Percentiles rank a stretch among this genome's conserved stretches.
Conservation (phyloP, 192 early-diverging fungal genomes). For the Helicostylum pulchrum region DNA sequence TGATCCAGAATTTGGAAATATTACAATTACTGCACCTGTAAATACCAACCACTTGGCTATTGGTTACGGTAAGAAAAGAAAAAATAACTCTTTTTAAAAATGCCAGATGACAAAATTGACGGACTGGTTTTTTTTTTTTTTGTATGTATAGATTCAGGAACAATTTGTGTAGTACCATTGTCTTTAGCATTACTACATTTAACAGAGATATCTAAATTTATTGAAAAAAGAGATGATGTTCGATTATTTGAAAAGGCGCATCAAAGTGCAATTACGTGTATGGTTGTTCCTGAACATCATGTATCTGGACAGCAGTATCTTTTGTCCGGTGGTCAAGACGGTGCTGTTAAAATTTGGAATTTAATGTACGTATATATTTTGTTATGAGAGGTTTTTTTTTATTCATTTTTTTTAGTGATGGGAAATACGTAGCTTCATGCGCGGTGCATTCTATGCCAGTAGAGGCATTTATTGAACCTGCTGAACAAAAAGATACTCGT, state of each 20-base stretch:
- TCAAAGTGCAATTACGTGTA: slow-evolving; percentile 53
- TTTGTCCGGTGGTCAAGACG: slow-evolving; percentile 65
- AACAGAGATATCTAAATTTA: slow-evolving; percentile 17
- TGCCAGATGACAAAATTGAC: too few relatives aligned
- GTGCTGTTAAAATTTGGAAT: slow-evolving; percentile 71
- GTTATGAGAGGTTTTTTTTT: neutral
- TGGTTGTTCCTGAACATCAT: slow-evolving; percentile 51
- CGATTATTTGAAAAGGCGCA: slow-evolving; percentile 48
- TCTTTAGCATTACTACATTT: slow-evolving; percentile 38
- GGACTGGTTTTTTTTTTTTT: neutral
- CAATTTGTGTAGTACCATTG: slow-evolving; percentile 55
- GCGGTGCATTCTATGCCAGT: slow-evolving; percentile 50
- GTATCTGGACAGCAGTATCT: slow-evolving; percentile 47
- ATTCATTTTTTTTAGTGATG: slow-evolving; percentile 32
- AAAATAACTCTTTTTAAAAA: neutral
- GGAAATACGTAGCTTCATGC: slow-evolving; percentile 58
- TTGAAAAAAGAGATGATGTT: slow-evolving; percentile 15
- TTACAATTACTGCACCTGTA: slow-evolving; percentile 49
- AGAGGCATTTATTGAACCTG: slow-evolving; percentile 48
- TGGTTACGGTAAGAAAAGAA: slow-evolving; percentile 56
- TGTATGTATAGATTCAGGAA: slow-evolving; percentile 52
- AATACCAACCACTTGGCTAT: slow-evolving; percentile 60
- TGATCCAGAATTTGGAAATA: slow-evolving; percentile 19
- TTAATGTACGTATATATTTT: slow-evolving; percentile 50
- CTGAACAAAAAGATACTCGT: slow-evolving; percentile 44